Conservation (phyloP, 139 green algal species). For the Asterochloris erici region DNA sequence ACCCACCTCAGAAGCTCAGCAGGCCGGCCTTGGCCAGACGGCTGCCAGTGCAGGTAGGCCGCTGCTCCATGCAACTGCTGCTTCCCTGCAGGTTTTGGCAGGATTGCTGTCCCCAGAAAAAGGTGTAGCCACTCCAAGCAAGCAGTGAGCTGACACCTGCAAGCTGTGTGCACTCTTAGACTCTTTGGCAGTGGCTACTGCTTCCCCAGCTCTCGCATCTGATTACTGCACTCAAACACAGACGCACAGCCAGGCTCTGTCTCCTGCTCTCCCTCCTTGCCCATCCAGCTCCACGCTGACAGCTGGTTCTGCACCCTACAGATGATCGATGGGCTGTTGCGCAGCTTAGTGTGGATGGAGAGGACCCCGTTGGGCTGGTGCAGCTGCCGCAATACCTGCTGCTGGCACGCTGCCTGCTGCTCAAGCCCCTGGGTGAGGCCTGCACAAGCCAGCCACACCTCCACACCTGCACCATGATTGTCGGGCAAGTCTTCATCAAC, state of each 20-base stretch:
- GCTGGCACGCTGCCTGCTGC: conserved; percentile 52
- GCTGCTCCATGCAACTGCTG: too few species aligned
- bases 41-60: too few species aligned
- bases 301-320: not conserved
- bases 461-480: too few species aligned
- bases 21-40: too few species aligned
- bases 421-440: conserved; percentile 30
- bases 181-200: not conserved
- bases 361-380: conserved; percentile 59
- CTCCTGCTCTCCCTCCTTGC: not conserved
- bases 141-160: too few species aligned
- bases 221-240: not conserved
- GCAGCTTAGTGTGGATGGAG: conserved; percentile 63
- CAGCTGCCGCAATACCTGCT: conserved; percentile 69
- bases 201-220: not conserved
- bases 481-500: not conserved
- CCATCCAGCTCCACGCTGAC: not conserved
- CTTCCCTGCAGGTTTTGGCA: too few species aligned
- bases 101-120: too few species aligned
- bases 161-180: not conserved
- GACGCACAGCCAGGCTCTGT: not conserved
- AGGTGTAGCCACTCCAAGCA: too few species aligned
- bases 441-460: not conserved
- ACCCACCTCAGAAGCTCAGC: too few species aligned
- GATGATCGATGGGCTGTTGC: conserved; percentile 28